Percentiles rank a stretch among this genome's conserved stretches.
Conservation (phyloP, 768 basidiomycete species). For the Phylloporus arenicola region DNA sequence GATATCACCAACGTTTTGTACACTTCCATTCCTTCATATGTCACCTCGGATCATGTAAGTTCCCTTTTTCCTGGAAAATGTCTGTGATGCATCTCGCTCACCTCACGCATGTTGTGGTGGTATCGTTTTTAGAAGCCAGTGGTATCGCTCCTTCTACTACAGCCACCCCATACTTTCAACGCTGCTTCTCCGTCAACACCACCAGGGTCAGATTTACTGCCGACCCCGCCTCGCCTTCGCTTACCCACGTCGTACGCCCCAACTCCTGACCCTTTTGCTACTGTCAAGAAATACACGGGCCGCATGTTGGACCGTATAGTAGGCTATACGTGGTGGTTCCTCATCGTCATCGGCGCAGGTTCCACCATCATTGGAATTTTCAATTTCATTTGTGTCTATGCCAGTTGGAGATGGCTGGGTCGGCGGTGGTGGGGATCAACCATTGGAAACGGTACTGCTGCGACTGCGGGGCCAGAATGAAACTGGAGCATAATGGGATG, state of each 20-base stretch:
- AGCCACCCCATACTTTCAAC: slow-evolving; percentile 27
- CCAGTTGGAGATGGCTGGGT: slow-evolving; percentile 59
- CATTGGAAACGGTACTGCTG: slow-evolving; percentile 4
- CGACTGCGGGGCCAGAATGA: slow-evolving; percentile 16
- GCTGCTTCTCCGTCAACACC: slow-evolving; percentile 6
- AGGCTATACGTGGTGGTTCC: slow-evolving; percentile 74
- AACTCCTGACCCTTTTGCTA: slow-evolving; percentile 47
- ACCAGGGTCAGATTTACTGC: slow-evolving; percentile 21
- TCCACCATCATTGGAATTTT: slow-evolving; percentile 63
- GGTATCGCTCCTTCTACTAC: slow-evolving; percentile 64
- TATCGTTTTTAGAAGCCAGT: slow-evolving; percentile 71
- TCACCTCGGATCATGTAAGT: slow-evolving; percentile 84
- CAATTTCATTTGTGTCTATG: slow-evolving; percentile 65
- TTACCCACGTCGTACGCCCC: slow-evolving; percentile 51
- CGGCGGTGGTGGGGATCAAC: slow-evolving; percentile 19
- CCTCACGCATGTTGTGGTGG: neutral
- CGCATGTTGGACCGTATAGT: slow-evolving; percentile 64
- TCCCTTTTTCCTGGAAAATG: neutral
- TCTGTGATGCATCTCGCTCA: neutral
- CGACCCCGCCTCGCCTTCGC: slow-evolving; percentile 37
- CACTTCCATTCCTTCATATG: slow-evolving; percentile 76
- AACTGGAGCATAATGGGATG: neutral
- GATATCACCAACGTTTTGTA: slow-evolving; percentile 65
- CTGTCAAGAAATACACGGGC: slow-evolving; percentile 59
- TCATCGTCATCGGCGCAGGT: slow-evolving; percentile 74